Conservation (phyloP, 768 basidiomycete species). For the Tulasnella sp. region DNA sequence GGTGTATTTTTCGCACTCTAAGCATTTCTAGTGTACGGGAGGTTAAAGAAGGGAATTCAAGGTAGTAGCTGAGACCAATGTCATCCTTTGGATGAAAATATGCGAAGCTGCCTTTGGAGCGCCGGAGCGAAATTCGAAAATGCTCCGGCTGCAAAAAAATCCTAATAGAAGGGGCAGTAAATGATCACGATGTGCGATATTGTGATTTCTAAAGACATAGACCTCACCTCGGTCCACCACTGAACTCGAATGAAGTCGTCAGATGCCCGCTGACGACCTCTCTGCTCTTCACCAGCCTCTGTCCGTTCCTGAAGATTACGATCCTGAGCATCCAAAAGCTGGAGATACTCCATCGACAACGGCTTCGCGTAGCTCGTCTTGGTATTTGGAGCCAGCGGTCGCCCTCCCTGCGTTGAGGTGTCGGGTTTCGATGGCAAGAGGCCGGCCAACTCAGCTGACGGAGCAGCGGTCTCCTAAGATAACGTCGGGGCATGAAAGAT, state of each 20-base stretch:
- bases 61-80: not conserved
- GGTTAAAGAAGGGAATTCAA: not conserved
- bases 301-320: not conserved
- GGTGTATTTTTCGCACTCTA: no score
- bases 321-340: not conserved
- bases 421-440: not conserved
- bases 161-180: not conserved
- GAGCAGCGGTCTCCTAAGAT: not conserved
- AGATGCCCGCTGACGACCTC: not conserved
- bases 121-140: not conserved
- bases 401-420: no score
- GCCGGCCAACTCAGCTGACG: not conserved
- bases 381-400: not conserved
- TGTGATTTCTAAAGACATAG: not conserved
- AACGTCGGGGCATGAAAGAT: not conserved
- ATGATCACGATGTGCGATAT: not conserved
- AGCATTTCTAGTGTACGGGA: no score
- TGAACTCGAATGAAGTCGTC: not conserved
- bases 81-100: not conserved
- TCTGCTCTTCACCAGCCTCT: not conserved
- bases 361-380: not conserved
- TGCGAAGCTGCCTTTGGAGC: not conserved
- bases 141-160: not conserved
- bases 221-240: not conserved
- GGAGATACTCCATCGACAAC: not conserved